Conservation (phyloP, 345 rosid species). For the Pugionium cornutum region DNA sequence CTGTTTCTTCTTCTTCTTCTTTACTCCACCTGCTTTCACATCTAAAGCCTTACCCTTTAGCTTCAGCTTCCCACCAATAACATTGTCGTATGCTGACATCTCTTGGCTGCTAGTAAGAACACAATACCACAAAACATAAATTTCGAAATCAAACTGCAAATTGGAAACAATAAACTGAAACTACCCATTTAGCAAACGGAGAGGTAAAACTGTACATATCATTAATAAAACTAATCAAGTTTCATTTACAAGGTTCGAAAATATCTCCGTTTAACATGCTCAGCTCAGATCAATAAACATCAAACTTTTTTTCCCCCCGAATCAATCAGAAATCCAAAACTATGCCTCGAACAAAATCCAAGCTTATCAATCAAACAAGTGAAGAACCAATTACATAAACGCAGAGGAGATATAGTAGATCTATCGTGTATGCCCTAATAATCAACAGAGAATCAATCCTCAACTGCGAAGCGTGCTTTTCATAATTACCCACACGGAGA, state of each 20-base stretch:
- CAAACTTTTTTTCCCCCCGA: no score
- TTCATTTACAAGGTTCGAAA: neutral
- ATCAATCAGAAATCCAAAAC: no score
- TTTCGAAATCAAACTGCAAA: no score
- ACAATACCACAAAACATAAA: neutral
- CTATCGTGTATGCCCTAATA: conserved; percentile 16
- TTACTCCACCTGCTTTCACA: conserved; percentile 82
- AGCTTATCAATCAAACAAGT: conserved; percentile 14
- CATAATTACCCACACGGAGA: no score
- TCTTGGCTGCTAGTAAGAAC: conserved; percentile 34
- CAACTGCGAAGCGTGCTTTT: no score
- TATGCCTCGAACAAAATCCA: neutral
- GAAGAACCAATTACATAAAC: conserved; percentile 6
- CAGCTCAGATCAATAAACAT: neutral
- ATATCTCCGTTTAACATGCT: no score
- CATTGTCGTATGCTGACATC: conserved; percentile 77
- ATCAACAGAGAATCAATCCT: neutral
- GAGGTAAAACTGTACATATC: neutral
- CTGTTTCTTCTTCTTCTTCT: conserved; percentile 67
- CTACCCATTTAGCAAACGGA: conserved; percentile 4
- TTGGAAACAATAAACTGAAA: no score
- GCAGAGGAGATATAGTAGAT: conserved; percentile 24
- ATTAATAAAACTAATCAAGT: neutral
- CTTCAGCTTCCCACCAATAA: conserved; percentile 85
- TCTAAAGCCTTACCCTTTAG: conserved; percentile 91